These are phyloP conservation scores for Physocladia obscura DNA, from an alignment of 192 early-diverging fungal genomes.

Conservation along the genomic window DNA sequence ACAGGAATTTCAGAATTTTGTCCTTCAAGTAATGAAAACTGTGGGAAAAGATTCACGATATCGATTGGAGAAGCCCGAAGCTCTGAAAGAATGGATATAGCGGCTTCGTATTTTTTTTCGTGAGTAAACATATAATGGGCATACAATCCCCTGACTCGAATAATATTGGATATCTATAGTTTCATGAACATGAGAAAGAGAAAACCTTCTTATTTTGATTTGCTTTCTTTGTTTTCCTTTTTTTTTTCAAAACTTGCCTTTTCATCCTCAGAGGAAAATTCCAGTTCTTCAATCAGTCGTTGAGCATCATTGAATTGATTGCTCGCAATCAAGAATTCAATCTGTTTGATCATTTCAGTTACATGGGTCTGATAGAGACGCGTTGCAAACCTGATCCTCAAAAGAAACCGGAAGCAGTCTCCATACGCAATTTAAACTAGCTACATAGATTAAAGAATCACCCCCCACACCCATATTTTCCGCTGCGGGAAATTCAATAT, in stretches of 20 bases:
- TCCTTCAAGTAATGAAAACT: slow-evolving; percentile 38
- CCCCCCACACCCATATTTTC: background rate
- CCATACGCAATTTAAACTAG: slow-evolving; percentile 45
- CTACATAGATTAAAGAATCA: slow-evolving; percentile 33
- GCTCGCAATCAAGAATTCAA: slow-evolving; percentile 47
- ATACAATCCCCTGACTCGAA: slow-evolving; percentile 53
- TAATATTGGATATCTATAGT: slow-evolving; percentile 49
- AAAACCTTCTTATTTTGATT: background rate
- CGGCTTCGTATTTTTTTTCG: slow-evolving; percentile 51
- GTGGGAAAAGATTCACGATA: slow-evolving; percentile 59
- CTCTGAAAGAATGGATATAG: slow-evolving; percentile 48
- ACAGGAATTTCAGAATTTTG: slow-evolving; percentile 19
- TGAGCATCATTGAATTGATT: slow-evolving; percentile 48
- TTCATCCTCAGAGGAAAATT: slow-evolving; percentile 51
- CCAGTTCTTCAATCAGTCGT: slow-evolving; percentile 53
- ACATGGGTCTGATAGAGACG: background rate
- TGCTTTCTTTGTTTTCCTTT: too few species aligned
- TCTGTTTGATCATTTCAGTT: slow-evolving; percentile 31
- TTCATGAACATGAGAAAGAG: background rate
- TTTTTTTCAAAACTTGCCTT: too few species aligned
- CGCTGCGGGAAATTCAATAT: slow-evolving; percentile 54
- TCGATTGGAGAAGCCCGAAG: slow-evolving; percentile 58
- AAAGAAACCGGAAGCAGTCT: slow-evolving; percentile 54
- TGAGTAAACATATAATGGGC: slow-evolving; percentile 55
- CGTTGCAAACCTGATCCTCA: slow-evolving; percentile 48